phyloP scores from a whole-genome alignment of 495 filamentous ascomycete species.

The Aspergillus coremiiformis region DNA sequence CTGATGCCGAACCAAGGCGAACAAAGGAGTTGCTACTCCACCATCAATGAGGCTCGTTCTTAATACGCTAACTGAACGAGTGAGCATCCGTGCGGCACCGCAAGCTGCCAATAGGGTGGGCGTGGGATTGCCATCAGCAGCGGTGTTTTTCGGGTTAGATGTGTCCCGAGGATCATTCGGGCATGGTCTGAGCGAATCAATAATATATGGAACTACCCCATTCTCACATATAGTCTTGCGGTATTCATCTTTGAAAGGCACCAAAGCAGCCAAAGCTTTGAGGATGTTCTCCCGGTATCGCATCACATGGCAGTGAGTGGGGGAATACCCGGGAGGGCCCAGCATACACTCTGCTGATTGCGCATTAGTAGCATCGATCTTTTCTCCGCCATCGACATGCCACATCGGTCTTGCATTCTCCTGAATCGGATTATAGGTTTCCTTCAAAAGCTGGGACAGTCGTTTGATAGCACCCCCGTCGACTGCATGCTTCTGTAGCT shows the following conservation, averaged over 20 bases:
- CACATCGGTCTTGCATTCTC: constrained; percentile 34
- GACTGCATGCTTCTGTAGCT: constrained; percentile 72
- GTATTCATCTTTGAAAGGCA: constrained; percentile 74
- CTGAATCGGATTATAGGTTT: constrained; percentile 47
- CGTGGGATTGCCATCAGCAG: constrained; percentile 41
- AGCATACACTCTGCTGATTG: constrained; percentile 33
- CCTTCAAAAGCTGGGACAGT: constrained; percentile 70
- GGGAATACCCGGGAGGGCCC: constrained; percentile 54
- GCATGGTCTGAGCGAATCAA: constrained; percentile 67
- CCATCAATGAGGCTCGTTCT: constrained; percentile 83
- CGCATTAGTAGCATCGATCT: constrained; percentile 16
- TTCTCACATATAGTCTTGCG: constrained; percentile 76
- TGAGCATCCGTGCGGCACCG: constrained; percentile 64
- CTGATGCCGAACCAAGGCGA: constrained; percentile 63
- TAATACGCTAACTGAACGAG: constrained; percentile 74
- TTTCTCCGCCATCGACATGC: constrained; percentile 28
- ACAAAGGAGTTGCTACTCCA: constrained; percentile 71
- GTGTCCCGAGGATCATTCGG: constrained; percentile 30
- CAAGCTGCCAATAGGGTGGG: constrained; percentile 81
- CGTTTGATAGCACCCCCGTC: constrained; percentile 69
- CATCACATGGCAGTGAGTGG: constrained; percentile 62
- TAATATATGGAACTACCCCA: constrained; percentile 70
- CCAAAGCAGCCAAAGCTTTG: constrained; percentile 68
- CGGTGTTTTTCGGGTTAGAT: constrained; percentile 31
- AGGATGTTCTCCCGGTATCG: constrained; percentile 71